phyloP scores from a whole-genome alignment of 228 moss, liverwort and hornwort genomes.

The Sphagnum fallax region DNA sequence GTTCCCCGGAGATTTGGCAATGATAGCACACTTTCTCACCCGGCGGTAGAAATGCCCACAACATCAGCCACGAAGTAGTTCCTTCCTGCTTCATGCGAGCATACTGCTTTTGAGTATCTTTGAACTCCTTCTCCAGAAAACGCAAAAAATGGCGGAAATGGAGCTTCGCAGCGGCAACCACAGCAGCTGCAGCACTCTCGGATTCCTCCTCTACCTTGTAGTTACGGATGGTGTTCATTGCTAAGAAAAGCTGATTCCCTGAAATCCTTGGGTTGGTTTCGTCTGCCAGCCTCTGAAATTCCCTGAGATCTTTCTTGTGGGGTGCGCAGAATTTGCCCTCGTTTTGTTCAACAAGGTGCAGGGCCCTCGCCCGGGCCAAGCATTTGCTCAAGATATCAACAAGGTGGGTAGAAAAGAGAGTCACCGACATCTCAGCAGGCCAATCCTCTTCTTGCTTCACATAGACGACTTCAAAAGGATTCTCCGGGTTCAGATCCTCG shows the following conservation, averaged over 20 bases:
- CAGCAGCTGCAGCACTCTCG: no score
- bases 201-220: not conserved
- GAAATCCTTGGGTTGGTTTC: slow-evolving; percentile 13
- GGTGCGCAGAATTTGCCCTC: no score
- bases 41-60: slow-evolving; percentile 49
- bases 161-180: slow-evolving; percentile 10
- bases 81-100: slow-evolving; percentile 40
- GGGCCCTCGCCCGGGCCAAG: slow-evolving; percentile 1
- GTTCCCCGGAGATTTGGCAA: slow-evolving; percentile 34
- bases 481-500: not conserved
- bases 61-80: slow-evolving; percentile 25
- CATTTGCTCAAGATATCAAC: slow-evolving; percentile 22
- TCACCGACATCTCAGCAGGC: slow-evolving; percentile 37
- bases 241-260: slow-evolving; percentile 25
- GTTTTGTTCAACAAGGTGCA: no score
- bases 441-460: slow-evolving; percentile 11
- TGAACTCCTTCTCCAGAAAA: slow-evolving; percentile 51
- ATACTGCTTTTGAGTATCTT: slow-evolving; percentile 26
- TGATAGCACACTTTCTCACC: slow-evolving; percentile 42
- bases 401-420: slow-evolving; percentile 29
- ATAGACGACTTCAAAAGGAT: slow-evolving; percentile 54
- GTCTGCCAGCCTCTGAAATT: not conserved
- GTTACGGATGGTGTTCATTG: slow-evolving; percentile 15
- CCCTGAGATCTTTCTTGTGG: slow-evolving; percentile 8
- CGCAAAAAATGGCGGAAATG: slow-evolving; percentile 51